Evolutionary conservation across 345 rosid genomes (phyloP).

Genomic region (Eucalyptus camaldulensis): DNA sequence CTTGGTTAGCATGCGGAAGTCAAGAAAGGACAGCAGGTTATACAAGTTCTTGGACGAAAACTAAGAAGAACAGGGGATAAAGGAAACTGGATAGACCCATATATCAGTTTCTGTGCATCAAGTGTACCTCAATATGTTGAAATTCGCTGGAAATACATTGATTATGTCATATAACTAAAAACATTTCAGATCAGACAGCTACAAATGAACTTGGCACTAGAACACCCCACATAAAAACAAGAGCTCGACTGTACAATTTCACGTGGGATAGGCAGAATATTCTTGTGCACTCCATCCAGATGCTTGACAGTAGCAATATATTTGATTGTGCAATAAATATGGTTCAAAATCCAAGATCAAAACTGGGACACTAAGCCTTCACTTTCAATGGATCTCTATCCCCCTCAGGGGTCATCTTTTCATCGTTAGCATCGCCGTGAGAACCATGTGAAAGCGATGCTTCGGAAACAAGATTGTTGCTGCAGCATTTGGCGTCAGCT

Average conservation of each 20-base stretch:
- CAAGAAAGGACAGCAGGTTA: constrained; percentile 17
- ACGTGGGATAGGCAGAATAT: neutral
- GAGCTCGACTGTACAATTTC: neutral
- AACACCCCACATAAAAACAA: neutral
- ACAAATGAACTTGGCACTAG: neutral
- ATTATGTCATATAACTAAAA: neutral
- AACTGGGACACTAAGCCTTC: constrained; percentile 17
- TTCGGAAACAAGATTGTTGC: neutral
- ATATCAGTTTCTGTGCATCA: neutral
- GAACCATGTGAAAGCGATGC: neutral
- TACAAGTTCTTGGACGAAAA: constrained; percentile 21
- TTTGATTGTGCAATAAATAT: neutral
- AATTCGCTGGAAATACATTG: neutral
- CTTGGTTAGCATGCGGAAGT: constrained; percentile 52
- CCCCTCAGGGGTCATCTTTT: neutral
- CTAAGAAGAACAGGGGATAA: neutral
- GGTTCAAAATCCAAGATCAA: constrained; percentile 49
- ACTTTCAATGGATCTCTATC: neutral
- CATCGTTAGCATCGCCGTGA: neutral
- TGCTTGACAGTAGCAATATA: neutral
- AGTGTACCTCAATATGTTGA: neutral
- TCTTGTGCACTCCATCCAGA: neutral
- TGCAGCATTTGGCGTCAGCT: neutral
- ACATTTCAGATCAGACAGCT: neutral
- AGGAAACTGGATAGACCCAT: neutral